Conservation (phyloP, 2,329 filamentous ascomycete species). For the Drechslera avenae region DNA sequence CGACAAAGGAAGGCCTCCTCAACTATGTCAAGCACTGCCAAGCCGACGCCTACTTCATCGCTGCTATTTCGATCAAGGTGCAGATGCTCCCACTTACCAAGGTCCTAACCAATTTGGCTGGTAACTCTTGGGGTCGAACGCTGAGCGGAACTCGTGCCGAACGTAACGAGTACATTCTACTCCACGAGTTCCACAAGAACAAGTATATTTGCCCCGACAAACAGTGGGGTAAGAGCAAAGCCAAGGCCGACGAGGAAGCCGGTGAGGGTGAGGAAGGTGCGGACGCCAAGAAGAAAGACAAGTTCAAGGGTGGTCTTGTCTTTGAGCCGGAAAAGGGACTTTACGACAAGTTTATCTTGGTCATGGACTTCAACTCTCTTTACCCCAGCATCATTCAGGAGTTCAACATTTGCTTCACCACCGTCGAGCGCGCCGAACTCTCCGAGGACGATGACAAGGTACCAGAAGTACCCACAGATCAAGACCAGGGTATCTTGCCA, state of each 20-base stretch:
- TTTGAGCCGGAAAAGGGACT: constrained; percentile 97
- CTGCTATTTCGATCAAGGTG: constrained; percentile 83
- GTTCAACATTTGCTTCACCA: constrained; percentile 99
- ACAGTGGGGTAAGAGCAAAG: constrained; percentile 75
- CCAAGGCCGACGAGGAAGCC: constrained; percentile 72
- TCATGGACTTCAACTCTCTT: constrained; percentile 99
- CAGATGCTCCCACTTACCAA: constrained; percentile 95
- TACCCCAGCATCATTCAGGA: constrained; percentile 99
- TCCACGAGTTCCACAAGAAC: constrained; percentile 94
- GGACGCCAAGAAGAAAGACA: constrained; percentile 96
- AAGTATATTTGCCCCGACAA: constrained; percentile 99
- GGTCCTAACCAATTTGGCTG: constrained; percentile 92
- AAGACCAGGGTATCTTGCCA: constrained; percentile 84
- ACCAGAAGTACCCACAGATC: constrained; percentile 79
- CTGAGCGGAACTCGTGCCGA: constrained; percentile 94
- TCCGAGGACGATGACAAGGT: constrained; percentile 84
- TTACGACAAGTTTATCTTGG: constrained; percentile 96
- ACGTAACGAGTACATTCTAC: constrained; percentile 97
- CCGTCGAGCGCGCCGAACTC: constrained; percentile 76
- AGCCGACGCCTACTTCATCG: constrained; percentile 93
- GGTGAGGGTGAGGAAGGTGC: constrained; percentile 70
- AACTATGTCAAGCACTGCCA: constrained; percentile 95
- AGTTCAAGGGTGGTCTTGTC: constrained; percentile 97
- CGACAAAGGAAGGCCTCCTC: constrained; percentile 81
- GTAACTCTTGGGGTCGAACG: constrained; percentile 97